phyloP scores from a whole-genome alignment of 192 early-diverging fungal species.

The Nowakowskiella sp. region DNA sequence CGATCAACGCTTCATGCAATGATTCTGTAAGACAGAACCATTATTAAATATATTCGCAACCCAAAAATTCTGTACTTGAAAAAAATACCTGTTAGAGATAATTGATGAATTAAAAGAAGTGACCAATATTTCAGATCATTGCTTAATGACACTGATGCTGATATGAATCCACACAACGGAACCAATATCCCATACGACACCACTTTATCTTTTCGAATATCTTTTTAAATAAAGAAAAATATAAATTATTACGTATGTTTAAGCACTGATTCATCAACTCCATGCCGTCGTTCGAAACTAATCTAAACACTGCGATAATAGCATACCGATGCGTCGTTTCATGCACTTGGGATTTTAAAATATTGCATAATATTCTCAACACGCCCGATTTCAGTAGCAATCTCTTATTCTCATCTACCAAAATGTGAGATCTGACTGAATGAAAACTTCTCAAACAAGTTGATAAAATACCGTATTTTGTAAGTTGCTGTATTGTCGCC shows the following conservation, averaged over 20 bases:
- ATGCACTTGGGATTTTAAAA: conserved; percentile 38
- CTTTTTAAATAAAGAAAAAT: conserved; percentile 25
- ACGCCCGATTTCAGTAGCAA: conserved; percentile 51
- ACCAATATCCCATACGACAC: conserved; percentile 55
- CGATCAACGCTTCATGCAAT: conserved; percentile 44
- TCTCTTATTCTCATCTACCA: conserved; percentile 48
- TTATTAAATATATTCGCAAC: conserved; percentile 4
- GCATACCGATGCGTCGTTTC: conserved; percentile 56
- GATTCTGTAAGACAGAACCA: conserved; percentile 29
- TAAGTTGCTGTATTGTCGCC: conserved; percentile 57
- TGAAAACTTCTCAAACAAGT: not conserved
- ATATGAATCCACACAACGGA: conserved; percentile 48
- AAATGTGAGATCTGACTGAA: conserved; percentile 1
- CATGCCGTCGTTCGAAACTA: conserved; percentile 54
- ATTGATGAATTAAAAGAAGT: conserved; percentile 66
- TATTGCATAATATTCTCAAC: conserved; percentile 46
- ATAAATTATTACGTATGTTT: conserved; percentile 6
- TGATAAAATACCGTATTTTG: conserved; percentile 42
- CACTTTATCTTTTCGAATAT: conserved; percentile 48
- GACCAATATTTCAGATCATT: conserved; percentile 78
- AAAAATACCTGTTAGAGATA: conserved; percentile 51
- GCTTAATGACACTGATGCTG: conserved; percentile 39
- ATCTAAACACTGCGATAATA: conserved; percentile 60
- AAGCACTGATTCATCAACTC: conserved; percentile 1
- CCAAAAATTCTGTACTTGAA: not conserved